Evolutionary conservation across 2,329 filamentous ascomycete species (phyloP).

Genomic region (Ophiocordyceps camponoti-rufipedis): DNA sequence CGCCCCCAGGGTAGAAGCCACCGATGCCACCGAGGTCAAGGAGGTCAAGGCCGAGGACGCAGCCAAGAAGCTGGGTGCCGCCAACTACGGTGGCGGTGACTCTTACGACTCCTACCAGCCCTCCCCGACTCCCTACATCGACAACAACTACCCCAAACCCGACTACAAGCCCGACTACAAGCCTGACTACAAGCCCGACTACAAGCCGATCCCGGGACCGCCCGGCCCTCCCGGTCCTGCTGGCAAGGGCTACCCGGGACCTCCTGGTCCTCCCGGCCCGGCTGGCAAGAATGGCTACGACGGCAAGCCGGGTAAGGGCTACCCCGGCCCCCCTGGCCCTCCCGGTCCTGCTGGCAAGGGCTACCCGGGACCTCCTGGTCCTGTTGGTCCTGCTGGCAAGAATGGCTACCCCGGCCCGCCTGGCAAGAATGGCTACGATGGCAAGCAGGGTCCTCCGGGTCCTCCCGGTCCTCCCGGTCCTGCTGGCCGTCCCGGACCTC

Average conservation of each 20-base stretch:
- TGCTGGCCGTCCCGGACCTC: not conserved
- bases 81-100: not conserved
- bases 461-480: not conserved
- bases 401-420: not conserved
- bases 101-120: not conserved
- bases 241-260: not conserved
- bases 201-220: not conserved
- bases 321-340: not conserved
- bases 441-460: not conserved
- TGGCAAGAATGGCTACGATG: not conserved
- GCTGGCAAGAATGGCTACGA: not conserved
- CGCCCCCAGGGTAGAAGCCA: not conserved
- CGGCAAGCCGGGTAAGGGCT: not conserved
- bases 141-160: not conserved
- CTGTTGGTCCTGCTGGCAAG: not conserved
- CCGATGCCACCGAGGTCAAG: not conserved
- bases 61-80: too few species aligned
- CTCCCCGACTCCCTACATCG: not conserved
- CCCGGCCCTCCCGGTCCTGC: not conserved
- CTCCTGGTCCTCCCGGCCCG: not conserved
- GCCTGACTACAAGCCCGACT: not conserved
- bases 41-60: not conserved
- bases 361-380: too few species aligned
- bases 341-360: not conserved
- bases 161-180: not conserved